Percentiles rank a stretch among this genome's conserved stretches.
These are phyloP conservation scores for Alternaria metachromatica DNA, from an alignment of 2,329 filamentous ascomycete genomes.

Conservation along the genomic window DNA sequence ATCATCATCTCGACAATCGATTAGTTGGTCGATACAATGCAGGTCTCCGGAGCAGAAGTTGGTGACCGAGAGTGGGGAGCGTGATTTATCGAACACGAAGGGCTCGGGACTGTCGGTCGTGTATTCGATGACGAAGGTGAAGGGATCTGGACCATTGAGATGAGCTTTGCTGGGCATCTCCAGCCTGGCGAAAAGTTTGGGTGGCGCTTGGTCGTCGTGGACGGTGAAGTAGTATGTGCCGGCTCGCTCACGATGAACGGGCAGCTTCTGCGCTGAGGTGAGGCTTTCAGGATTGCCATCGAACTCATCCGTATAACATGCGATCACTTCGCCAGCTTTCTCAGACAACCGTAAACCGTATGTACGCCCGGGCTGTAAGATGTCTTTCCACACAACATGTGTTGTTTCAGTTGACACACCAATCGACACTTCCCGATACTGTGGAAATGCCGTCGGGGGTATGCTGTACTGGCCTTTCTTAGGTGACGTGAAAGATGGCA, in stretches of 20 bases:
- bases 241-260: background rate
- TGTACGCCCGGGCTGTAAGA: background rate
- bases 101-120: background rate
- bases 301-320: background rate
- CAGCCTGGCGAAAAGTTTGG: background rate
- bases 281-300: too few relatives aligned
- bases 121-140: background rate
- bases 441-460: background rate
- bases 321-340: background rate
- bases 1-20: accelerated
- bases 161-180: background rate
- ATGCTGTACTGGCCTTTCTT: background rate
- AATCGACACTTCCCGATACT: background rate
- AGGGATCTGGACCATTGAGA: background rate
- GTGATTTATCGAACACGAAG: background rate
- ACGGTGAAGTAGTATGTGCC: background rate
- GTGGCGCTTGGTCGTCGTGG: background rate
- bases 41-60: accelerated
- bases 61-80: background rate
- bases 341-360: background rate
- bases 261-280: background rate
- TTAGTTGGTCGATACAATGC: background rate
- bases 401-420: background rate
- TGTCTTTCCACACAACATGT: background rate
- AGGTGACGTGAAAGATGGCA: background rate